Percentiles rank a stretch among this genome's conserved stretches.
phyloP scores from a whole-genome alignment of 352 stramenopile species.

The Pythium rhizo-oryzae region DNA sequence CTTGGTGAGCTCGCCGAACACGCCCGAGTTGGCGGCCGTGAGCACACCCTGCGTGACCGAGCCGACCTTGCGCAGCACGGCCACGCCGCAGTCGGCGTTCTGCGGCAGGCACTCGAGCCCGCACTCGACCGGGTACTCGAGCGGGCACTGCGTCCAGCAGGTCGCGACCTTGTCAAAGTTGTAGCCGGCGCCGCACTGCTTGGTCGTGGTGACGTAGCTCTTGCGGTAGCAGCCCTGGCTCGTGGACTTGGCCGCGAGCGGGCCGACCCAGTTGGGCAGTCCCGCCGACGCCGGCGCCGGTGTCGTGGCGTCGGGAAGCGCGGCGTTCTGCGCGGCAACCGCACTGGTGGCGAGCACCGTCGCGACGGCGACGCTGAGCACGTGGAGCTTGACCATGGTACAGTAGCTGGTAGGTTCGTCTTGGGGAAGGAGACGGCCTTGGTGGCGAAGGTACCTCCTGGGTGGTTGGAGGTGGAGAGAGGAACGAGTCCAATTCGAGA shows the following conservation, averaged over 20 bases:
- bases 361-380: not conserved
- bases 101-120: slow-evolving; percentile 58
- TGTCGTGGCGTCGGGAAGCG: slow-evolving; percentile 1
- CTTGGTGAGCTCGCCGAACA: slow-evolving; percentile 40
- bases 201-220: slow-evolving; percentile 37
- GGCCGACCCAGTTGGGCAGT: slow-evolving; percentile 31
- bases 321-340: slow-evolving; percentile 15
- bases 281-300: not conserved
- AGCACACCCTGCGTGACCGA: slow-evolving; percentile 45
- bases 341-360: slow-evolving; percentile 7
- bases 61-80: slow-evolving; percentile 41
- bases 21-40: slow-evolving; percentile 38
- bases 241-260: slow-evolving; percentile 21
- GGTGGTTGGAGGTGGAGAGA: not conserved
- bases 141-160: slow-evolving; percentile 59
- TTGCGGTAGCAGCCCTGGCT: slow-evolving; percentile 35
- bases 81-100: slow-evolving; percentile 52
- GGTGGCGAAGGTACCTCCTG: not conserved
- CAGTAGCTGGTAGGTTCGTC: not conserved
- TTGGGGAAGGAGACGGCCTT: not conserved
- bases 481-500: slow-evolving; percentile 8
- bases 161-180: slow-evolving; percentile 52
- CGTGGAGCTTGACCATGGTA: slow-evolving; percentile 27
- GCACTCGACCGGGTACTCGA: slow-evolving; percentile 58
- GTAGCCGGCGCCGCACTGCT: slow-evolving; percentile 44